Evolutionary conservation across 192 early-diverging fungal genomes (phyloP).

Genomic region (Allomyces macrogynus): DNA sequence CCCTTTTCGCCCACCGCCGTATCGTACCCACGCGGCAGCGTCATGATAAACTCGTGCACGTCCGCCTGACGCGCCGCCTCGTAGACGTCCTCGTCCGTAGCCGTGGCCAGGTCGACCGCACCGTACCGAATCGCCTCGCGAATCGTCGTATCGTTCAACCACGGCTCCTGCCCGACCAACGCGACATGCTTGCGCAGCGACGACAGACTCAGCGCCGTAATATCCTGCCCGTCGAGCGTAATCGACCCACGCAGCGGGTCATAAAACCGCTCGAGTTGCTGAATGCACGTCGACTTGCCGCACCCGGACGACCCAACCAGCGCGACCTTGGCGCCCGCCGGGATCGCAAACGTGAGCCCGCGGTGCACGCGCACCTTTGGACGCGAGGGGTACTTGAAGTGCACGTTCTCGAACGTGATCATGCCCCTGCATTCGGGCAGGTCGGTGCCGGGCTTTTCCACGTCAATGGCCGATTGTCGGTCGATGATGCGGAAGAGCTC

Average conservation of each 20-base stretch:
- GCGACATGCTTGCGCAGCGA: constrained; percentile 6
- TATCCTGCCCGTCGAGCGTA: not conserved
- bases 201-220: not conserved
- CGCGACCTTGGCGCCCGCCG: constrained; percentile 1
- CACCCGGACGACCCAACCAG: constrained; percentile 2
- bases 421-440: constrained; percentile 8
- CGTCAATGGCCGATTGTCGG: not conserved
- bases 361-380: not conserved
- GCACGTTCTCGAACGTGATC: not conserved
- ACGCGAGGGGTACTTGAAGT: constrained; percentile 6
- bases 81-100: constrained; percentile 50
- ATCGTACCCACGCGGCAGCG: constrained; percentile 20
- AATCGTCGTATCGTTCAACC: constrained; percentile 12
- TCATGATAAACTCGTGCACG: constrained; percentile 30
- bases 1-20: constrained; percentile 27
- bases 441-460: not conserved
- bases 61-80: constrained; percentile 23
- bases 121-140: constrained; percentile 15
- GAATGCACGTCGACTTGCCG: constrained; percentile 15
- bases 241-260: constrained; percentile 4
- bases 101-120: constrained; percentile 14
- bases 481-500: not conserved
- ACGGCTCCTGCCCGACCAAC: constrained; percentile 6
- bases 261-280: constrained; percentile 14
- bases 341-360: constrained; percentile 1